Percentiles rank a stretch among this genome's conserved stretches.
Evolutionary conservation across 495 filamentous ascomycete species (phyloP).

Genomic region (Daldinia decipiens): DNA sequence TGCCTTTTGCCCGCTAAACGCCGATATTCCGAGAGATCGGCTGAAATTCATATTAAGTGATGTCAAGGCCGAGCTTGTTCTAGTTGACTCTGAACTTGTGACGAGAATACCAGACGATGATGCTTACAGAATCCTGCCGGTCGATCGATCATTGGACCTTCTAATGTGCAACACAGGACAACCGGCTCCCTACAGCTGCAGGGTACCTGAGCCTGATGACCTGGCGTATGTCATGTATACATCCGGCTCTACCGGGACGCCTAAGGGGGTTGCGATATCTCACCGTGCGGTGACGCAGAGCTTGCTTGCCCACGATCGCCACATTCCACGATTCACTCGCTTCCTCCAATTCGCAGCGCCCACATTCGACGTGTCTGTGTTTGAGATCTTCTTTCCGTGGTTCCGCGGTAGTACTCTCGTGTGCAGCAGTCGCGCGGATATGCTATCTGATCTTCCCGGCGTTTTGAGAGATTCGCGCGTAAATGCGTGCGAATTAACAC

Average conservation of each 20-base stretch:
- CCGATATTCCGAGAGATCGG: constrained; percentile 76
- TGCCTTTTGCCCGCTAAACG: constrained; percentile 80
- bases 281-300: constrained; percentile 81
- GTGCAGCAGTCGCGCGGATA: constrained; percentile 67
- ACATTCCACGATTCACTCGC: constrained; percentile 75
- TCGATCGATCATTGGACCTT: constrained; percentile 33
- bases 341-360: constrained; percentile 90
- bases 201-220: constrained; percentile 49
- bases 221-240: constrained; percentile 93
- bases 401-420: constrained; percentile 76
- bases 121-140: constrained; percentile 40
- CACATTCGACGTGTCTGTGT: constrained; percentile 89
- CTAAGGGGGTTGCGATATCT: constrained; percentile 84
- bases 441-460: constrained; percentile 75
- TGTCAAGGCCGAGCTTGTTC: constrained; percentile 66
- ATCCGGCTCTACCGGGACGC: constrained; percentile 85
- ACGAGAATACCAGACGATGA: constrained; percentile 43
- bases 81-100: constrained; percentile 58
- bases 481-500: constrained; percentile 85
- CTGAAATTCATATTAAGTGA: constrained; percentile 78
- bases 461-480: constrained; percentile 71
- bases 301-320: constrained; percentile 77
- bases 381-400: constrained; percentile 87
- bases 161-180: neutral
- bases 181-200: constrained; percentile 9